phyloP scores from a whole-genome alignment of 441 rosid genomes.

The Pelargonium australe region DNA sequence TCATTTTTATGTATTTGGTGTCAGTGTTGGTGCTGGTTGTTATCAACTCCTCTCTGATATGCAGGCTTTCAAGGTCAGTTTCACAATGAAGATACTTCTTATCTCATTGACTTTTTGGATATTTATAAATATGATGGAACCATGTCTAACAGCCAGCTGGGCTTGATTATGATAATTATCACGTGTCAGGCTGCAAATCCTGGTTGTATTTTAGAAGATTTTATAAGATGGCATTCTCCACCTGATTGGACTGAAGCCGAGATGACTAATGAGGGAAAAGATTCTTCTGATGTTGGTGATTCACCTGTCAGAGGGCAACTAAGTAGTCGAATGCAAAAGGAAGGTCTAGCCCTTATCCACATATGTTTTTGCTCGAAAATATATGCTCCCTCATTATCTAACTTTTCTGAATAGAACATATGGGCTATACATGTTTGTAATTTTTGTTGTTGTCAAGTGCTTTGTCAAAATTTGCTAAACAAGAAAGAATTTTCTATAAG shows the following conservation, averaged over 20 bases:
- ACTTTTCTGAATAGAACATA: not conserved
- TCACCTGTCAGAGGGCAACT: constrained; percentile 61
- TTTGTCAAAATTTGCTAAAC: too few species aligned
- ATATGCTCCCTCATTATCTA: constrained; percentile 6
- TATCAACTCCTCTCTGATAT: constrained; percentile 97
- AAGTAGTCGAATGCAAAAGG: constrained; percentile 91
- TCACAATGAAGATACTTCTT: constrained; percentile 8
- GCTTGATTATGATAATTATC: constrained; percentile 14
- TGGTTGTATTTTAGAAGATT: constrained; percentile 97
- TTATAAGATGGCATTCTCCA: constrained; percentile 98
- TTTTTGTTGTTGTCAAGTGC: too few species aligned
- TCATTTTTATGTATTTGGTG: constrained; percentile 22
- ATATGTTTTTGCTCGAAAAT: constrained; percentile 13
- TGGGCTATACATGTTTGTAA: too few species aligned
- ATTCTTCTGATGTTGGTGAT: constrained; percentile 34
- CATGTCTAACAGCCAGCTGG: not conserved
- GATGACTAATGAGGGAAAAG: constrained; percentile 36
- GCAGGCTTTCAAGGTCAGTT: constrained; percentile 94
- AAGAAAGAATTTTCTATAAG: too few species aligned
- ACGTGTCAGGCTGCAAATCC: constrained; percentile 86
- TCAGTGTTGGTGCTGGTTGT: constrained; percentile 98
- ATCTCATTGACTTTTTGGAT: constrained; percentile 3
- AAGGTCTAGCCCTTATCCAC: constrained; percentile 46
- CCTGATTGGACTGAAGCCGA: constrained; percentile 91
- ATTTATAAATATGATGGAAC: constrained; percentile 1